A percentile compares a stretch with the other conserved stretches of the same genome.
Conservation (phyloP, 1,284 basidiomycete genomes). For the Agaricales sp. region DNA sequence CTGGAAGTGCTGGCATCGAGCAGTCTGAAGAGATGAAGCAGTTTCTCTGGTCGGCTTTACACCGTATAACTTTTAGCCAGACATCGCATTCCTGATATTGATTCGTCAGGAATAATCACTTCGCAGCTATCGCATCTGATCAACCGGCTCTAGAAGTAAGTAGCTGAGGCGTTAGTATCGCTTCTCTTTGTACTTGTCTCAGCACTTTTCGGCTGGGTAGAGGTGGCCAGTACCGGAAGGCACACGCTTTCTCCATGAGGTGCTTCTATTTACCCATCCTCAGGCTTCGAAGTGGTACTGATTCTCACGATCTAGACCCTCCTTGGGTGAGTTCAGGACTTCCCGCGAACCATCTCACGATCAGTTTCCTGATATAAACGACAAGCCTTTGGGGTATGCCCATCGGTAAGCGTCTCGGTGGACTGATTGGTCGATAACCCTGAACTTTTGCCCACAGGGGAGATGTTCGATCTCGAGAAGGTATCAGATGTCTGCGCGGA, state of each 20-base stretch:
- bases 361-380: background rate
- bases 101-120: conserved; percentile 61
- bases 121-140: conserved; percentile 65
- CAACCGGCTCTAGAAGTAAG: conserved; percentile 63
- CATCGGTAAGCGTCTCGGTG: conserved; percentile 32
- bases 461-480: conserved; percentile 61
- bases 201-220: too few species aligned
- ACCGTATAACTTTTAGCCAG: too few species aligned
- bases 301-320: conserved; percentile 34
- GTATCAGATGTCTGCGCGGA: conserved; percentile 46
- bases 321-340: conserved; percentile 35
- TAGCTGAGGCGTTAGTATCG: conserved; percentile 1
- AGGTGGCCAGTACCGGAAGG: conserved; percentile 44
- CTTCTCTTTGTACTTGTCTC: background rate
- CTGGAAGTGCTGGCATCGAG: conserved; percentile 53
- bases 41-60: conserved; percentile 56
- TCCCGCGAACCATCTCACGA: background rate
- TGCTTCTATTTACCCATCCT: conserved; percentile 16
- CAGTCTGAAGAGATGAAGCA: conserved; percentile 64
- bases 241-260: conserved; percentile 45
- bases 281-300: background rate
- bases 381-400: conserved; percentile 62
- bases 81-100: too few species aligned
- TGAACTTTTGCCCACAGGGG: conserved; percentile 26
- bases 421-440: background rate